Evolutionary conservation across 345 rosid genomes (phyloP).

Genomic region (Atalantia buxifolia): DNA sequence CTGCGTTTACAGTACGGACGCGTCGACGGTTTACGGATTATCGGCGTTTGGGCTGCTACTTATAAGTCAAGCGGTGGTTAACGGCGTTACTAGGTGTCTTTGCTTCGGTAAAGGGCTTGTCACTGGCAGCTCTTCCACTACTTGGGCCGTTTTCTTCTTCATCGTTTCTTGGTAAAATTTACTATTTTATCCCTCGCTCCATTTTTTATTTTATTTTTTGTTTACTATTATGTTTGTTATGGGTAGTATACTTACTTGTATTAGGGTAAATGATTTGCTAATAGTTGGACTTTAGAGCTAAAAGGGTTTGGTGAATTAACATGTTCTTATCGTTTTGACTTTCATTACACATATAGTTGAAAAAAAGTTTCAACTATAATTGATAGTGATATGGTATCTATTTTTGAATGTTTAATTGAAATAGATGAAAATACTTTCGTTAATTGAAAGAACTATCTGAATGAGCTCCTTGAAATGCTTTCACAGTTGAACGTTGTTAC

Average conservation of each 20-base stretch:
- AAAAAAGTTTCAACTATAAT: no score
- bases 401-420: neutral
- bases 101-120: slow-evolving; percentile 84
- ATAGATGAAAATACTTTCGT: neutral
- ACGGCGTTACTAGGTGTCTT: slow-evolving; percentile 83
- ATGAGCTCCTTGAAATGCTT: neutral
- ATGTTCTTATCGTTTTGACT: neutral
- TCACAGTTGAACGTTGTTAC: neutral
- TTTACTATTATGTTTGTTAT: neutral
- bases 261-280: no score
- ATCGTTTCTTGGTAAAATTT: slow-evolving; percentile 70
- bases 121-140: slow-evolving; percentile 51
- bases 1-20: slow-evolving; percentile 74
- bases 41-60: slow-evolving; percentile 72
- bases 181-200: neutral
- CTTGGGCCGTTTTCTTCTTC: slow-evolving; percentile 74
- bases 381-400: no score
- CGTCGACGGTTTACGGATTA: slow-evolving; percentile 81
- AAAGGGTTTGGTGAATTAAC: neutral
- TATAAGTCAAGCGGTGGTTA: slow-evolving; percentile 64
- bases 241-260: neutral
- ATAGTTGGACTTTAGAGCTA: neutral
- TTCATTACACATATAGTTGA: neutral
- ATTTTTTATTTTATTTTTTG: neutral
- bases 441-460: neutral